phyloP scores from a whole-genome alignment of 2,329 filamentous ascomycete species.

The Pyrenochaeta sp. region DNA sequence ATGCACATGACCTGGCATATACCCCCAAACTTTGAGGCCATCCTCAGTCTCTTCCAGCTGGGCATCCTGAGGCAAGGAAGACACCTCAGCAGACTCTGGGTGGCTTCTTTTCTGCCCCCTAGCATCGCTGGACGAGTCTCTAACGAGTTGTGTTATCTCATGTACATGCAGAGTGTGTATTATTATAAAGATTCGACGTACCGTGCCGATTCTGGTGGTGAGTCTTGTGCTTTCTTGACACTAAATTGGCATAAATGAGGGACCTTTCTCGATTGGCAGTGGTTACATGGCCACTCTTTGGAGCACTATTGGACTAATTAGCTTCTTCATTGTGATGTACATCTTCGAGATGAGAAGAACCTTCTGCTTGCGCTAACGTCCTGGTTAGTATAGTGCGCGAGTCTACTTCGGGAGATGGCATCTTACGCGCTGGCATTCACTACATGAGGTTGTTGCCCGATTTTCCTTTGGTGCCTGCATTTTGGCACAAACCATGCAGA shows the following conservation, averaged over 20 bases:
- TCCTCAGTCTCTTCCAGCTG: slow-evolving; percentile 26
- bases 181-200: slow-evolving; percentile 15
- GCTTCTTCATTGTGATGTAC: slow-evolving; percentile 11
- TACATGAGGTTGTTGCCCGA: slow-evolving; percentile 47
- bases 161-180: slow-evolving; percentile 1
- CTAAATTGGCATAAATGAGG: slow-evolving; percentile 58
- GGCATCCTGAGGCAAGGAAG: slow-evolving; percentile 6
- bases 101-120: slow-evolving; percentile 31
- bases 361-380: slow-evolving; percentile 63
- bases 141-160: slow-evolving; percentile 12
- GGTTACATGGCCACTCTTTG: slow-evolving; percentile 60
- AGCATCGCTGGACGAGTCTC: slow-evolving; percentile 20
- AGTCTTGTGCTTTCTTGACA: slow-evolving; percentile 40
- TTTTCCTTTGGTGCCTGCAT: slow-evolving; percentile 38
- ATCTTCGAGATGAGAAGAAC: slow-evolving; percentile 32
- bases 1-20: slow-evolving; percentile 47
- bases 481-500: neutral
- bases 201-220: slow-evolving; percentile 23
- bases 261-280: slow-evolving; percentile 57
- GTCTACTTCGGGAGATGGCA: no score
- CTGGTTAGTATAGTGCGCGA: no score
- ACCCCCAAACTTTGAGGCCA: slow-evolving; percentile 43
- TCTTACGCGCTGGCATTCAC: slow-evolving; percentile 59
- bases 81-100: slow-evolving; percentile 12
- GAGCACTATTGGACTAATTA: slow-evolving; percentile 52